Percentiles rank a stretch among this genome's conserved stretches.
phyloP scores from a whole-genome alignment of 768 basidiomycete genomes.

The Russula compacta region DNA sequence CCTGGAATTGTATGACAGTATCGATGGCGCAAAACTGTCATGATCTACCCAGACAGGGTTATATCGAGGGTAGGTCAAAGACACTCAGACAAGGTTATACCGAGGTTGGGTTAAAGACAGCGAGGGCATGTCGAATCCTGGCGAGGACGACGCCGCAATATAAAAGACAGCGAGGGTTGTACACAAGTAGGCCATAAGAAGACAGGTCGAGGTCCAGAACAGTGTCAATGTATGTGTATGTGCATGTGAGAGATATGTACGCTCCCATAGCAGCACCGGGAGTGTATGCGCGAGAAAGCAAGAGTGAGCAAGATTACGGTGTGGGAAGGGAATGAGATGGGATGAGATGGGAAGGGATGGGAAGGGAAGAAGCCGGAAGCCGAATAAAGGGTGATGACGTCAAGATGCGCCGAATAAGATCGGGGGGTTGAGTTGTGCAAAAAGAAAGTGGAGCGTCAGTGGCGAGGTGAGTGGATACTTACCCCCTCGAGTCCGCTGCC shows the following conservation, averaged over 20 bases:
- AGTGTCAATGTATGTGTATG: too few relatives aligned
- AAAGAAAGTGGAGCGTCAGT: conserved; percentile 10
- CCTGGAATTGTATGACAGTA: background rate
- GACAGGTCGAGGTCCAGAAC: too few relatives aligned
- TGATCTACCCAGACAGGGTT: background rate
- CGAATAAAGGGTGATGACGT: conserved; percentile 18
- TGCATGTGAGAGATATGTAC: background rate
- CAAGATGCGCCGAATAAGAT: conserved; percentile 12
- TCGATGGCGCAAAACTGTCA: background rate
- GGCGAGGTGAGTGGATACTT: conserved; percentile 16
- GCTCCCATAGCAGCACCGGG: background rate
- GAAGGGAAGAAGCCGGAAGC: background rate
- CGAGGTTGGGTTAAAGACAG: background rate
- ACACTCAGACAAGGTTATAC: background rate
- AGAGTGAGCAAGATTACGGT: too few relatives aligned
- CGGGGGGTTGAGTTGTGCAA: conserved; percentile 11
- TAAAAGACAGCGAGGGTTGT: too few relatives aligned
- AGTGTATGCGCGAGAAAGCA: too few relatives aligned
- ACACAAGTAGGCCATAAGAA: too few relatives aligned
- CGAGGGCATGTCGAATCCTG: background rate
- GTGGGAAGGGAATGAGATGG: background rate
- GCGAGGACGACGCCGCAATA: background rate
- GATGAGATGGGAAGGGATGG: too few relatives aligned
- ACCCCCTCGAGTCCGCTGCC: conserved; percentile 4
- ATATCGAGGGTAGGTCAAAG: background rate